These are phyloP conservation scores for Geotrichum phurueaensis DNA, from an alignment of 1,139 yeast genomes.

Conservation along the genomic window DNA sequence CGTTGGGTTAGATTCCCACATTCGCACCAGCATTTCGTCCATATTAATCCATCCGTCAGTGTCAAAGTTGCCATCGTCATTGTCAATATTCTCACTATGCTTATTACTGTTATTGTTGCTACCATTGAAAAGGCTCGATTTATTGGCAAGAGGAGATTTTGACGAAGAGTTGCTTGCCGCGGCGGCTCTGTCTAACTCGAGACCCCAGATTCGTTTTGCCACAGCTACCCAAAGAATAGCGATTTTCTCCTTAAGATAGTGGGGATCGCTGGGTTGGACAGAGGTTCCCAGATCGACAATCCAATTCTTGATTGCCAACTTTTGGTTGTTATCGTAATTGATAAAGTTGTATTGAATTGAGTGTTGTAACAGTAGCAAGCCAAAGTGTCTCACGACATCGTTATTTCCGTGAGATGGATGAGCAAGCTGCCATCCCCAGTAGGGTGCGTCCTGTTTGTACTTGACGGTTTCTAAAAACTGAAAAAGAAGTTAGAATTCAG, in stretches of 20 bases:
- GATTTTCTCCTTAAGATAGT: conserved; percentile 80
- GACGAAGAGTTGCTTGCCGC: not conserved
- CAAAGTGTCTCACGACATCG: conserved; percentile 81
- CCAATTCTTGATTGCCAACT: conserved; percentile 73
- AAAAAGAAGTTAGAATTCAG: conserved; percentile 23
- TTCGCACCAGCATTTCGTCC: conserved; percentile 67
- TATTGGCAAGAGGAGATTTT: not conserved
- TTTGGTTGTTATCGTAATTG: conserved; percentile 57
- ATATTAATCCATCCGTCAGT: conserved; percentile 79
- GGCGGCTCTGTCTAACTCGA: conserved; percentile 20
- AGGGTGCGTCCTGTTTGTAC: conserved; percentile 74
- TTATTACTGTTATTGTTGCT: conserved; percentile 6
- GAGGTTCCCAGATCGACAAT: conserved; percentile 67
- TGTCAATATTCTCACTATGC: not conserved
- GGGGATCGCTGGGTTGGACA: conserved; percentile 65
- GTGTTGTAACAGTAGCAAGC: conserved; percentile 70
- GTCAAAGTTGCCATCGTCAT: not conserved
- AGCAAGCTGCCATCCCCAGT: conserved; percentile 88
- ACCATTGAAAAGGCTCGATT: conserved; percentile 5
- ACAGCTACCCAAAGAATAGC: conserved; percentile 89
- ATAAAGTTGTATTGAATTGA: conserved; percentile 56
- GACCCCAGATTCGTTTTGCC: conserved; percentile 93
- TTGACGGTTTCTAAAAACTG: conserved; percentile 69
- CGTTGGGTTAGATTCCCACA: conserved; percentile 64
- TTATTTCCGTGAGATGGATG: conserved; percentile 55